Base-by-base conservation (phyloP, 176 grass and related monocot species). In the Cenchrus fungigraminus region DNA sequence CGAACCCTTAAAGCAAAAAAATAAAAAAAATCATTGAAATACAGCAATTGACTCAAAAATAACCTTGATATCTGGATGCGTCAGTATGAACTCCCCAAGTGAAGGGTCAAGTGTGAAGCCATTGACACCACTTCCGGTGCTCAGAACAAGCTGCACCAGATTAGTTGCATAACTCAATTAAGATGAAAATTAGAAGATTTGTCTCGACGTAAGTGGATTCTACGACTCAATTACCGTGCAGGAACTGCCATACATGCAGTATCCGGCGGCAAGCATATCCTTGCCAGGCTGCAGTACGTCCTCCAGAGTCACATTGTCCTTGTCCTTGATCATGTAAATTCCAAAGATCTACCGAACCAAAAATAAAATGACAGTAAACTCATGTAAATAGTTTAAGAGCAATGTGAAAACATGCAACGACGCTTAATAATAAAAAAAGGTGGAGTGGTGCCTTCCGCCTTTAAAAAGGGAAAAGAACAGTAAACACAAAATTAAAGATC, bases 181-280 rank as follows among this genome's bases (percentile, higher is more conserved):
- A 40, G 37, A 40, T 40, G 37, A 4, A 0, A 40, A 4, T 83
- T 60, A n/a, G 19, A 68, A 9, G 50, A 57, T 22, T 61, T 61
- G 50, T 69, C 3, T 79, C 45, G 28, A 8, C 6, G 12, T 0
- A 10, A 19, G 19, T 67, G 29, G 54, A 2, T 19, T 4, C 14
- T 20, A 22, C 4, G 16, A 28, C 5, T 22, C 72, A 22, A 84
- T 84, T 96, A 99, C 97, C 83, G 88, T 94, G 91, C 97, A 99
- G 54, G 97, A 99, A 91, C 97, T 99, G 5, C 97, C 97, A 28
- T 99, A 99, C 97, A 99, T 99, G 84, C 97, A 99, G 88, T 99
- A 99, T 10, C 97, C 97, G 47, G 93, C 93, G 80, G 93, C 97
- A 65, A 99, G 71, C 97, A 99, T 99, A 73, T 92, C 79, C 52